These are phyloP conservation scores for Mortierella sp. DNA, from an alignment of 371 early-diverging fungal genomes.

Conservation along the genomic window DNA sequence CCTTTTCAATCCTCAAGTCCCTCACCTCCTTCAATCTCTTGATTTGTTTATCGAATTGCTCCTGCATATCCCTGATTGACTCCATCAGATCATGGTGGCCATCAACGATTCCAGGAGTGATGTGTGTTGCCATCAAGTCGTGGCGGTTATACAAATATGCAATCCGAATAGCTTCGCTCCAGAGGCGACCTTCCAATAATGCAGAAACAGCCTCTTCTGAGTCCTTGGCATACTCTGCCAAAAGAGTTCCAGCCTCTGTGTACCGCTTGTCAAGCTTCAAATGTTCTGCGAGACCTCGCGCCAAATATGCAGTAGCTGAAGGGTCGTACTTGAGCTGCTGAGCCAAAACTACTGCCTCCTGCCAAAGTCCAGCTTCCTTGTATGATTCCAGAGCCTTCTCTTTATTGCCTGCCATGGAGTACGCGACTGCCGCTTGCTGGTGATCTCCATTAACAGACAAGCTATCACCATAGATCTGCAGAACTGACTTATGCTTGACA, in stretches of 20 bases:
- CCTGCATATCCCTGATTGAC: constrained; percentile 79
- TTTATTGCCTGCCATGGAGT: constrained; percentile 71
- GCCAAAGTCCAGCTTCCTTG: constrained; percentile 75
- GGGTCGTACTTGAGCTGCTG: constrained; percentile 66
- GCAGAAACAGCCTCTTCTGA: constrained; percentile 75
- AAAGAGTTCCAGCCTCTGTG: constrained; percentile 72
- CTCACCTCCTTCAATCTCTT: constrained; percentile 70
- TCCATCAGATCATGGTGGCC: constrained; percentile 73
- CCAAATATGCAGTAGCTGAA: constrained; percentile 63
- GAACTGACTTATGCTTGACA: constrained; percentile 58
- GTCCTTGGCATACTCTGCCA: constrained; percentile 77
- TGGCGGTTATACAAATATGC: constrained; percentile 67
- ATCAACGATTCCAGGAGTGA: constrained; percentile 80
- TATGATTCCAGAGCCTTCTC: constrained; percentile 80
- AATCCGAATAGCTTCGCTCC: constrained; percentile 79
- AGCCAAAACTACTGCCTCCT: constrained; percentile 77
- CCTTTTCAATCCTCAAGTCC: constrained; percentile 38
- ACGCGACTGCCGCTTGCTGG: constrained; percentile 82
- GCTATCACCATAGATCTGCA: constrained; percentile 76
- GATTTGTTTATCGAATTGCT: constrained; percentile 77
- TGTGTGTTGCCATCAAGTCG: constrained; percentile 81
- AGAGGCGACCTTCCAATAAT: constrained; percentile 74
- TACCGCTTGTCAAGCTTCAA: constrained; percentile 69
- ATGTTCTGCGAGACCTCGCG: constrained; percentile 63
- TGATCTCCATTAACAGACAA: constrained; percentile 67